phyloP scores from a whole-genome alignment of 2,329 filamentous ascomycete species.

The Clarireedia monteithiana region DNA sequence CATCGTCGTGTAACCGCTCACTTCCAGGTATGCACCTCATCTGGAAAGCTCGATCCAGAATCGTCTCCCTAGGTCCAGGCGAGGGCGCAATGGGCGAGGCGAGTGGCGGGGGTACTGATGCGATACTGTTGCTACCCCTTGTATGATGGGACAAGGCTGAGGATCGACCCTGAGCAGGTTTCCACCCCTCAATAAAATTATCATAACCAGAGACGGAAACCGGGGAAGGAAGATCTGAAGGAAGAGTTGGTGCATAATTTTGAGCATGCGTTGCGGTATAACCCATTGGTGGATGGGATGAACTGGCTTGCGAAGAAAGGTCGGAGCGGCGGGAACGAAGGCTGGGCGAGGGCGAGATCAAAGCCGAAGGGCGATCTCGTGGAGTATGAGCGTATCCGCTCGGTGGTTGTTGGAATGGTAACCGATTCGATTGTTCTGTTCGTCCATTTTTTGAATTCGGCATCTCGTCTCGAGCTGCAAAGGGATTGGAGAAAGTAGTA shows the following conservation, averaged over 20 bases:
- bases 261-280: slow-evolving; percentile 32
- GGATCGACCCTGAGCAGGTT: slow-evolving; percentile 49
- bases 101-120: slow-evolving; percentile 37
- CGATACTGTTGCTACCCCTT: slow-evolving; percentile 45
- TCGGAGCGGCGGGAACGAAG: slow-evolving; percentile 56
- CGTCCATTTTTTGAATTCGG: slow-evolving; percentile 12
- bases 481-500: slow-evolving; percentile 27
- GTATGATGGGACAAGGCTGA: slow-evolving; percentile 49
- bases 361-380: slow-evolving; percentile 39
- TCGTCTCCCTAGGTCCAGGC: slow-evolving; percentile 53
- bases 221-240: slow-evolving; percentile 50
- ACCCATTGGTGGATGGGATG: slow-evolving; percentile 37
- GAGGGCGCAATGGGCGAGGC: slow-evolving; percentile 26
- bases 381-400: slow-evolving; percentile 33
- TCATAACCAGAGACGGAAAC: slow-evolving; percentile 43
- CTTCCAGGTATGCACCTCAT: slow-evolving; percentile 55
- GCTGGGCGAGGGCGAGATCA: slow-evolving; percentile 51
- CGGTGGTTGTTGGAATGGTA: slow-evolving; percentile 38
- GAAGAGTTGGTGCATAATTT: slow-evolving; percentile 41
- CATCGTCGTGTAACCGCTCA: slow-evolving; percentile 41
- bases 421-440: slow-evolving; percentile 38
- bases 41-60: slow-evolving; percentile 59
- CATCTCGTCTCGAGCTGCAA: slow-evolving; percentile 17
- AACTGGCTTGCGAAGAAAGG: slow-evolving; percentile 38
- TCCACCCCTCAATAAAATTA: slow-evolving; percentile 55